These are phyloP conservation scores for Gossypium bickii DNA, from an alignment of 345 rosid species.

Conservation along the genomic window DNA sequence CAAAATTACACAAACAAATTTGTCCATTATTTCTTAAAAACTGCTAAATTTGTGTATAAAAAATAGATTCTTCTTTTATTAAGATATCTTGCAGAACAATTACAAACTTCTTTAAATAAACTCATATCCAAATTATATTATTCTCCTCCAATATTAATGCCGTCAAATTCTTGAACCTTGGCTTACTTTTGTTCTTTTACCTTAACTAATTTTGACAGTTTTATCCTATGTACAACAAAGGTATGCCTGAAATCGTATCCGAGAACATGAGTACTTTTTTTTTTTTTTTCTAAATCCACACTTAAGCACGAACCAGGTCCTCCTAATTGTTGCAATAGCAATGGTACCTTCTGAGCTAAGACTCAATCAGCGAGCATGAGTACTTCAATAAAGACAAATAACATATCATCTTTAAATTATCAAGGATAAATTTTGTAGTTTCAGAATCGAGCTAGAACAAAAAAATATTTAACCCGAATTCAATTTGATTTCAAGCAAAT, in stretches of 20 bases:
- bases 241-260: too few relatives aligned
- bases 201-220: not conserved
- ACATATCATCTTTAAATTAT: not conserved
- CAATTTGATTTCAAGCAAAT: not conserved
- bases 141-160: not conserved
- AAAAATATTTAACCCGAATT: not conserved
- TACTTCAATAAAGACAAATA: not conserved
- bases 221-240: not conserved
- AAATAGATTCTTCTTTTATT: not conserved
- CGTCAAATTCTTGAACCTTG: not conserved
- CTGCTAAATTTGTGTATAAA: not conserved
- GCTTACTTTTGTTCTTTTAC: not conserved
- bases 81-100: not conserved
- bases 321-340: too few relatives aligned
- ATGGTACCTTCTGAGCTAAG: too few relatives aligned
- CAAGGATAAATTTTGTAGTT: not conserved
- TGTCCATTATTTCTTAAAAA: not conserved
- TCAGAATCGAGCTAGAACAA: not conserved
- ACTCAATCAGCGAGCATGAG: too few relatives aligned
- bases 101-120: not conserved
- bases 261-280: too few relatives aligned
- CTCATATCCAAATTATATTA: not conserved
- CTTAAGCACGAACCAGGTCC: too few relatives aligned
- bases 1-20: not conserved
- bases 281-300: too few relatives aligned